Conservation (phyloP, 2,329 filamentous ascomycete species). For the Colletotrichum abscissum region DNA sequence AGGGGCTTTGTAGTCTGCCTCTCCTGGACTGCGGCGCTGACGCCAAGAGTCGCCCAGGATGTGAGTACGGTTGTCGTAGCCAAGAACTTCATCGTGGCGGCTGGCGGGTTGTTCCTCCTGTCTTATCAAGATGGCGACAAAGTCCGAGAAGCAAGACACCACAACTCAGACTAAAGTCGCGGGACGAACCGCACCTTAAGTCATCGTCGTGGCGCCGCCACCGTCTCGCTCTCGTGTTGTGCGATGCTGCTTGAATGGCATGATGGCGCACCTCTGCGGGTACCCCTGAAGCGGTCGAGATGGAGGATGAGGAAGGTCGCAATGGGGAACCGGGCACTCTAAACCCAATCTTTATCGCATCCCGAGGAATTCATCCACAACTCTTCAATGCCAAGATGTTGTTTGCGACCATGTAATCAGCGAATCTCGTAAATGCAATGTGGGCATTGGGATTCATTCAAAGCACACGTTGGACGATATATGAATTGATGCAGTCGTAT, state of each 20-base stretch:
- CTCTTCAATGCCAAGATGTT: not conserved
- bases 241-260: not conserved
- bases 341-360: constrained; percentile 8
- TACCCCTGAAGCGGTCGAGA: not conserved
- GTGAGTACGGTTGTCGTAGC: not conserved
- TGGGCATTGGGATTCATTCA: not conserved
- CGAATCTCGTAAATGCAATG: not conserved
- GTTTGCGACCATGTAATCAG: not conserved
- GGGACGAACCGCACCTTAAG: not conserved
- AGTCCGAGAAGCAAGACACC: too few relatives aligned
- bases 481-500: not conserved
- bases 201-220: not conserved
- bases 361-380: not conserved
- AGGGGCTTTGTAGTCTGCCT: not conserved
- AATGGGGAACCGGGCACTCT: not conserved
- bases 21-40: not conserved
- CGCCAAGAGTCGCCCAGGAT: constrained; percentile 1
- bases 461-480: not conserved
- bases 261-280: not conserved
- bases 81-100: constrained; percentile 4
- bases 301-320: constrained; percentile 28
- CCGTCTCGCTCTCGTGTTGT: not conserved
- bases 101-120: not conserved
- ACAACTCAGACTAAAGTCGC: not conserved
- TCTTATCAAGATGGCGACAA: not conserved